Conservation (phyloP, 1,139 yeast genomes). For the Geotrichum siamense region DNA sequence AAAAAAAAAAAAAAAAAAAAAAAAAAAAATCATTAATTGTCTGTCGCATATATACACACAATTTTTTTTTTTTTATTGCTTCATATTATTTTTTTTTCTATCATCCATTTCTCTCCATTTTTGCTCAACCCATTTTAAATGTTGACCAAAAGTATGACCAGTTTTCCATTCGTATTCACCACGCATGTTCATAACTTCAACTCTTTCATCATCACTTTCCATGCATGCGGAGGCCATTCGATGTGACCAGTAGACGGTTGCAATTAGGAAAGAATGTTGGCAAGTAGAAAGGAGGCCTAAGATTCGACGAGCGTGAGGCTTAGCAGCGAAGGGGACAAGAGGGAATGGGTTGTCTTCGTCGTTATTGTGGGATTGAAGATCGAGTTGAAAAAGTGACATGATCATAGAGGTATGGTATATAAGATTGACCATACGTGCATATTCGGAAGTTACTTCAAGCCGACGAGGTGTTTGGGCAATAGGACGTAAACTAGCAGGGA, state of each 20-base stretch:
- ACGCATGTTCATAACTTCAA: conserved; percentile 14
- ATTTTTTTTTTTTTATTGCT: too few relatives aligned
- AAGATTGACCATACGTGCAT: conserved; percentile 8
- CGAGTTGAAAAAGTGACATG: conserved; percentile 3
- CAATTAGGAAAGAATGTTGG: conserved; percentile 13
- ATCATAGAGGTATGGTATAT: conserved; percentile 15
- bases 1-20: too few relatives aligned
- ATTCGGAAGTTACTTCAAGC: conserved; percentile 1
- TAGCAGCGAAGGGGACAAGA: conserved; percentile 13
- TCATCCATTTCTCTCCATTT: conserved; percentile 11
- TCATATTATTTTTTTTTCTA: not conserved
- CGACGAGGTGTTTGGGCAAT: conserved; percentile 11
- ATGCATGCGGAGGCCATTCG: conserved; percentile 14
- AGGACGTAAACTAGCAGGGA: conserved; percentile 16
- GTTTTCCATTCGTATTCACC: conserved; percentile 19
- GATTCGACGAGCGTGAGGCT: conserved; percentile 15
- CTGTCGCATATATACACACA: too few relatives aligned
- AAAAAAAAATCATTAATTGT: too few relatives aligned
- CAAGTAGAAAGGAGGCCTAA: conserved; percentile 14
- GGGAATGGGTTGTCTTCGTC: conserved; percentile 11
- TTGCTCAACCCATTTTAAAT: conserved; percentile 8
- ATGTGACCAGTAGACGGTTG: conserved; percentile 16
- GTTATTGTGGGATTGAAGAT: not conserved
- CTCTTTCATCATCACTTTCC: conserved; percentile 11
- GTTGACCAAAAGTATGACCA: conserved; percentile 15